phyloP scores from a whole-genome alignment of 2,329 filamentous ascomycete species.

The Cercospora sp. region DNA sequence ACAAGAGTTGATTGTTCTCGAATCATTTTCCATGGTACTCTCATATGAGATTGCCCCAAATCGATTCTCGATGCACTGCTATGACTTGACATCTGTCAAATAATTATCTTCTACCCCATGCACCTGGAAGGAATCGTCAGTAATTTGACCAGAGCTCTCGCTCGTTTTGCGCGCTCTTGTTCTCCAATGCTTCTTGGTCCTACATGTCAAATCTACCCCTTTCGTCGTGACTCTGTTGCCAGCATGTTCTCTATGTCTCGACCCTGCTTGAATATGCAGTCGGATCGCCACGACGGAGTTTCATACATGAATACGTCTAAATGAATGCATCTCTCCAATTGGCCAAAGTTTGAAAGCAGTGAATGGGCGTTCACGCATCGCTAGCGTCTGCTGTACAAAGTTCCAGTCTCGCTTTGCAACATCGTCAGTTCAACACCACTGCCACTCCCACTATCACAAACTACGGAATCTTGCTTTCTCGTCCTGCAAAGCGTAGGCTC shows the following conservation, averaged over 20 bases:
- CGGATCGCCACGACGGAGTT: background rate
- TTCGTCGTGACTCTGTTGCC: background rate
- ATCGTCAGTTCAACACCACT: background rate
- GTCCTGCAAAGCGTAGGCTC: background rate
- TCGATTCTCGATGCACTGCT: too few relatives aligned
- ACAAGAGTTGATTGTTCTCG: too few relatives aligned
- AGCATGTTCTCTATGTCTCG: background rate
- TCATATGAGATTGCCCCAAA: too few relatives aligned
- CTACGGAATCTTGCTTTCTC: background rate
- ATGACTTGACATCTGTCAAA: too few relatives aligned
- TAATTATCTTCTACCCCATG: background rate
- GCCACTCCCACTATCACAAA: background rate
- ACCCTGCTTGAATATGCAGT: background rate
- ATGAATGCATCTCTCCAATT: background rate
- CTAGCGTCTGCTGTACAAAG: background rate
- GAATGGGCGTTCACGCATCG: background rate
- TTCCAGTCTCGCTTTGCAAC: background rate
- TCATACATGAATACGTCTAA: background rate
- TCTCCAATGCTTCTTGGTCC: background rate
- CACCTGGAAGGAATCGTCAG: too few relatives aligned
- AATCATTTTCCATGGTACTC: too few relatives aligned
- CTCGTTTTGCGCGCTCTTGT: background rate
- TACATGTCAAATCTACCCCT: background rate
- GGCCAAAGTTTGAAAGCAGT: background rate
- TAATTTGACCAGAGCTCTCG: too few relatives aligned